Evolutionary conservation across 805 yeast genomes (phyloP).

Genomic region (Candida hungchunana): DNA sequence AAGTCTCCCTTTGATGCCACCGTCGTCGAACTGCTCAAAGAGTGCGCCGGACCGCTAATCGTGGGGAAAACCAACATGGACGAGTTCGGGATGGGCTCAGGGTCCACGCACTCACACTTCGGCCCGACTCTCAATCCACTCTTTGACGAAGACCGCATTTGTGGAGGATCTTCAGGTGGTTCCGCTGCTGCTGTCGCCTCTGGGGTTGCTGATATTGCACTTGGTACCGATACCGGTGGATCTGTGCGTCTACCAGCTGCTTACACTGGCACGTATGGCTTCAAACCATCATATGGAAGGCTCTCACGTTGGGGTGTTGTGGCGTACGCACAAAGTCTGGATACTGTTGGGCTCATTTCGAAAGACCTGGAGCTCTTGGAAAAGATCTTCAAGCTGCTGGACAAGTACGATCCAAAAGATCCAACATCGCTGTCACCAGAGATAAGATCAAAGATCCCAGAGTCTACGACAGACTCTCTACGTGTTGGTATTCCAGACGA

Average conservation of each 20-base stretch:
- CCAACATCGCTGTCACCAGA: constrained; percentile 58
- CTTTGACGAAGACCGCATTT: constrained; percentile 36
- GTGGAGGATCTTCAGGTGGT: constrained; percentile 97
- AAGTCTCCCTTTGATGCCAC: constrained; percentile 81
- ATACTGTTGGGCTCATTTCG: constrained; percentile 85
- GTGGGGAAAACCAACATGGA: constrained; percentile 90
- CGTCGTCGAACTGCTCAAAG: constrained; percentile 48
- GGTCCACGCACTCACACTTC: constrained; percentile 49
- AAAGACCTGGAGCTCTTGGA: constrained; percentile 40
- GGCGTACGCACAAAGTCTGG: constrained; percentile 90
- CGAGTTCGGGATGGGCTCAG: constrained; percentile 97
- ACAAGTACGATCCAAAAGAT: constrained; percentile 65
- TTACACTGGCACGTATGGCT: constrained; percentile 77
- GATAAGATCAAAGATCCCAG: constrained; percentile 28
- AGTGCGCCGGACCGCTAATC: constrained; percentile 46
- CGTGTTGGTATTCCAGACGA: constrained; percentile 75
- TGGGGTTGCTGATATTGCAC: constrained; percentile 61
- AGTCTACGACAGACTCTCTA: constrained; percentile 22
- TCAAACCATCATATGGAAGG: constrained; percentile 92
- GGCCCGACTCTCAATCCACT: constrained; percentile 59
- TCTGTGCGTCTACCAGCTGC: constrained; percentile 91
- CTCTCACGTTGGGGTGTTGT: constrained; percentile 89
- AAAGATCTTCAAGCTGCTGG: constrained; percentile 51
- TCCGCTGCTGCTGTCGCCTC: constrained; percentile 89
- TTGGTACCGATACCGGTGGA: constrained; percentile 98